Evolutionary conservation across 192 early-diverging fungal genomes (phyloP).

Genomic region (Backusella tuberculispora): DNA sequence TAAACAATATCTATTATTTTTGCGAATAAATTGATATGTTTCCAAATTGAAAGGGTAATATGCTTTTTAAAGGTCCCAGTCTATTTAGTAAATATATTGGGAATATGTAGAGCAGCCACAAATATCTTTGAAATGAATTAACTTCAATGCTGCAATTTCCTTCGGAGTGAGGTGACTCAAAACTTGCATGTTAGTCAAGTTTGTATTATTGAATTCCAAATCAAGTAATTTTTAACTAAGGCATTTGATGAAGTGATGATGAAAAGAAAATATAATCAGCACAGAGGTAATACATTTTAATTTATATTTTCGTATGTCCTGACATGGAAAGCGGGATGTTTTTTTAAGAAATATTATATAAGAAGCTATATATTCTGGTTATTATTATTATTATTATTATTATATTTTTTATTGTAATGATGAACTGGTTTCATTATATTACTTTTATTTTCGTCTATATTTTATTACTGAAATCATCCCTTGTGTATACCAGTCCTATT

Average conservation of each 20-base stretch:
- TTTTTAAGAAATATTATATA: not conserved
- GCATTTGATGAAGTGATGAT: not conserved
- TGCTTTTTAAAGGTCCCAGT: not conserved
- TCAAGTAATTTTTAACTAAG: constrained; percentile 3
- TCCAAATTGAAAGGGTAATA: not conserved
- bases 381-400: not conserved
- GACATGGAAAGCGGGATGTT: not conserved
- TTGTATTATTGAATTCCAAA: not conserved
- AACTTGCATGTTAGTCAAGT: not conserved
- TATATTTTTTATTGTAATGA: not conserved
- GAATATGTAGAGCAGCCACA: too few species aligned
- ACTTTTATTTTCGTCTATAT: not conserved
- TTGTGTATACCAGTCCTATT: not conserved
- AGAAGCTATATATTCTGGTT: not conserved
- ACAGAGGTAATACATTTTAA: not conserved
- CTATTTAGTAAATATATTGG: too few species aligned
- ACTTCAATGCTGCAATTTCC: not conserved
- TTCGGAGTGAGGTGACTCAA: not conserved
- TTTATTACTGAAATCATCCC: not conserved
- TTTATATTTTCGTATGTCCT: constrained; percentile 3
- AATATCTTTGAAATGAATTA: not conserved
- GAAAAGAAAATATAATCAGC: not conserved
- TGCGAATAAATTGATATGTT: not conserved
- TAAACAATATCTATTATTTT: not conserved
- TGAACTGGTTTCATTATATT: not conserved